A percentile compares a stretch with the other conserved stretches of the same genome.
phyloP scores from a whole-genome alignment of 2,329 filamentous ascomycete species.

The Mycosphaerella sp. region DNA sequence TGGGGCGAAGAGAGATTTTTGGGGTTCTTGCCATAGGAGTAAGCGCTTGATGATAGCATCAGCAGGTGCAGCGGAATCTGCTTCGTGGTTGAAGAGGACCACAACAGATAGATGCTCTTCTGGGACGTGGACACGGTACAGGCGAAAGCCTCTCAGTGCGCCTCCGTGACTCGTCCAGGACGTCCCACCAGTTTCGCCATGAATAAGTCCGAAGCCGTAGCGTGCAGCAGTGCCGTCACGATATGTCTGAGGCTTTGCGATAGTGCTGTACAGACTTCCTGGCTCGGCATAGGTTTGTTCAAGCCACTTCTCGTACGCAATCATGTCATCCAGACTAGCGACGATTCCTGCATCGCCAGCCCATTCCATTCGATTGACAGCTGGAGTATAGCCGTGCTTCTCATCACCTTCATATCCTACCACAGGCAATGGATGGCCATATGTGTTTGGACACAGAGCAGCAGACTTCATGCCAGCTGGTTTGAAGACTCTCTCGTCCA shows the following conservation, averaged over 20 bases:
- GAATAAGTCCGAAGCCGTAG: conserved; percentile 38
- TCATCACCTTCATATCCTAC: conserved; percentile 43
- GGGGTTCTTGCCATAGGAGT: conserved; percentile 24
- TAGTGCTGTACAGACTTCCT: conserved; percentile 35
- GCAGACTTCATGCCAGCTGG: conserved; percentile 43
- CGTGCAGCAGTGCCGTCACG: conserved; percentile 34
- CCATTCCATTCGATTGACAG: conserved; percentile 43
- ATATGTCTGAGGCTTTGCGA: conserved; percentile 29
- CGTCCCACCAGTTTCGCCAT: conserved; percentile 26
- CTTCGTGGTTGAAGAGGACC: conserved; percentile 40
- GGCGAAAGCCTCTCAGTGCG: conserved; percentile 40
- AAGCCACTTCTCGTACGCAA: conserved; percentile 42
- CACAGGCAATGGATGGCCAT: conserved; percentile 36
- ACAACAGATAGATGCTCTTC: conserved; percentile 37
- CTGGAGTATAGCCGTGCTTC: conserved; percentile 34
- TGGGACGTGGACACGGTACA: conserved; percentile 35
- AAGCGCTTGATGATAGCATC: conserved; percentile 33
- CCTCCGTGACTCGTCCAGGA: conserved; percentile 38
- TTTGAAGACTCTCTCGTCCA: conserved; percentile 37
- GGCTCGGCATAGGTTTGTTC: conserved; percentile 31
- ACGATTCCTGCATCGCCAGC: conserved; percentile 43
- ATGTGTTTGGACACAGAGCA: conserved; percentile 36
- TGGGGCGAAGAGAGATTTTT: not conserved
- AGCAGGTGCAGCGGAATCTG: conserved; percentile 26
- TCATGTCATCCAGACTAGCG: conserved; percentile 43